Evolutionary conservation across 1,139 yeast species (phyloP).

Genomic region (Lodderomyces theae): DNA sequence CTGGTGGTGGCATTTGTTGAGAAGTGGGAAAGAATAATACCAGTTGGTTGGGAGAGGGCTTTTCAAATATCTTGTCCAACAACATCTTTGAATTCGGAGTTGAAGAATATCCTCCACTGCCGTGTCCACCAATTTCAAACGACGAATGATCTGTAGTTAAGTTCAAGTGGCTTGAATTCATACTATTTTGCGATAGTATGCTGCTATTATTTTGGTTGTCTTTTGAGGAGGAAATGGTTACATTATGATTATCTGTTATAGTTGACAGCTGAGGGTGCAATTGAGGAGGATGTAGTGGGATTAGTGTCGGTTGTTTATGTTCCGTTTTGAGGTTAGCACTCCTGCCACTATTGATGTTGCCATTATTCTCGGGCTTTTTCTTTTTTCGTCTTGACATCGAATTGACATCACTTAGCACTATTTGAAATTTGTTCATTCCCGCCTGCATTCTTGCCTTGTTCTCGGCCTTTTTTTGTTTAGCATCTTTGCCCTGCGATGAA

Average conservation of each 20-base stretch:
- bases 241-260: slow-evolving; percentile 10
- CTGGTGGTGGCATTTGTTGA: slow-evolving; percentile 10
- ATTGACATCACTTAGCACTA: slow-evolving; percentile 51
- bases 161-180: slow-evolving; percentile 23
- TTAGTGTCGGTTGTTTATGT: slow-evolving; percentile 7
- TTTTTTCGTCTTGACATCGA: slow-evolving; percentile 38
- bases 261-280: slow-evolving; percentile 11
- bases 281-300: slow-evolving; percentile 10
- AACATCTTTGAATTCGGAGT: slow-evolving; percentile 45
- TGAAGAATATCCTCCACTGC: slow-evolving; percentile 27
- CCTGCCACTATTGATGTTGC: slow-evolving; percentile 6
- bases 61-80: slow-evolving; percentile 41
- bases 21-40: slow-evolving; percentile 9
- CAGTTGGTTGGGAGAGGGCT: slow-evolving; percentile 32
- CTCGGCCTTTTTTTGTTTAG: slow-evolving; percentile 8
- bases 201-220: slow-evolving; percentile 15
- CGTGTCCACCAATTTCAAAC: slow-evolving; percentile 29
- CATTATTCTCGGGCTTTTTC: slow-evolving; percentile 8
- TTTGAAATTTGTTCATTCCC: slow-evolving; percentile 52
- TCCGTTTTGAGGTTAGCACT: not conserved
- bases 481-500: not conserved
- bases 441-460: slow-evolving; percentile 40
- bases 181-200: slow-evolving; percentile 19
- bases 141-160: slow-evolving; percentile 31
- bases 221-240: slow-evolving; percentile 22